Conservation (phyloP, 176 grass and related monocot genomes). For the Oryza meyeriana region DNA sequence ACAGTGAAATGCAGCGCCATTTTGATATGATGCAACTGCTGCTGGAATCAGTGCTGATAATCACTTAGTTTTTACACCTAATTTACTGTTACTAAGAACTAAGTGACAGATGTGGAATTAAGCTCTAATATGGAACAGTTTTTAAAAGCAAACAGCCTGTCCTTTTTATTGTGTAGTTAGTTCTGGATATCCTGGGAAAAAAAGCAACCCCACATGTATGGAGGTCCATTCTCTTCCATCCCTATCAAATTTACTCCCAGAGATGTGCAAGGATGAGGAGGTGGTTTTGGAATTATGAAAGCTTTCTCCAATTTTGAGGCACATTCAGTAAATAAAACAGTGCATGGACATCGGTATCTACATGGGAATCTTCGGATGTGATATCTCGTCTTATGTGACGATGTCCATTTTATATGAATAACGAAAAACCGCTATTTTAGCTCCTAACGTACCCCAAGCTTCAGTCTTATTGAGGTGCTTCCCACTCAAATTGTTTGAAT, state of each 20-base stretch:
- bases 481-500: not conserved
- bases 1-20: not conserved
- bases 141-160: not conserved
- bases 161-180: not conserved
- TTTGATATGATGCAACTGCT: not conserved
- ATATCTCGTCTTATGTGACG: not conserved
- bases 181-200: not conserved
- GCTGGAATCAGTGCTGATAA: not conserved
- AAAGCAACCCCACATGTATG: not conserved
- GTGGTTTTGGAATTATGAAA: not conserved
- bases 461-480: not conserved
- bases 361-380: not conserved
- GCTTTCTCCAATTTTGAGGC: not conserved
- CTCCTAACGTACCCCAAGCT: not conserved
- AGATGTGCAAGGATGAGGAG: not conserved
- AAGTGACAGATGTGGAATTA: not conserved
- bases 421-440: not conserved
- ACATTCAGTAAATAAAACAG: not conserved
- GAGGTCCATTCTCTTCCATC: not conserved
- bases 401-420: not conserved
- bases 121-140: not conserved
- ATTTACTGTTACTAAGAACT: not conserved
- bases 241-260: not conserved
- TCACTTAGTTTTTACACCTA: not conserved
- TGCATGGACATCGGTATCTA: not conserved